phyloP scores from a whole-genome alignment of 495 filamentous ascomycete species.

The Daldinia bambusicola region DNA sequence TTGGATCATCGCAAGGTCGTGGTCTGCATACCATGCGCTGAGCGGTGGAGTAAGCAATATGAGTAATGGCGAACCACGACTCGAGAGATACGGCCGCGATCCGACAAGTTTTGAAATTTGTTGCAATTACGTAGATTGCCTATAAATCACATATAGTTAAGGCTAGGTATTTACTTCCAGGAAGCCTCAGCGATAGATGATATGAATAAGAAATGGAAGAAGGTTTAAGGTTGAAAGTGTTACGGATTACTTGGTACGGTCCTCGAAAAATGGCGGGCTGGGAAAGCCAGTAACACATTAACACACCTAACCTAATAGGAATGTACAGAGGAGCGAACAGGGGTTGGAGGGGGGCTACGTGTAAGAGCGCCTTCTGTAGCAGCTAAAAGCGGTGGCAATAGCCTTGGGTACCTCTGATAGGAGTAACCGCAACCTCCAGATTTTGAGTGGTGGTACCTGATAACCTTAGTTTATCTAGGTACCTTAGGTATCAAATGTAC shows the following conservation, averaged over 20 bases:
- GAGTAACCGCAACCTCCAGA: not conserved
- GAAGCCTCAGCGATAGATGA: not conserved
- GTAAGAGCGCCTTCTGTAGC: slow-evolving; percentile 26
- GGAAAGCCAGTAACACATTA: slow-evolving; percentile 12
- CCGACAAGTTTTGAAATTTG: slow-evolving; percentile 6
- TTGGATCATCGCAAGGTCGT: slow-evolving; percentile 45
- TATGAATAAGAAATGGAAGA: slow-evolving; percentile 7
- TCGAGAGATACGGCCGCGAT: slow-evolving; percentile 29
- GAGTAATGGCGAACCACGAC: slow-evolving; percentile 36
- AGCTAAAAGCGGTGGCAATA: not conserved
- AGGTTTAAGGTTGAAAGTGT: slow-evolving; percentile 7
- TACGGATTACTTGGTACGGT: not conserved
- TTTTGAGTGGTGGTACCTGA: not conserved
- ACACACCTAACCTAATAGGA: slow-evolving; percentile 15
- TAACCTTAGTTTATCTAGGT: not conserved
- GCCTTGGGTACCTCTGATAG: not conserved
- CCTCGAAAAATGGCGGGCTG: slow-evolving; percentile 34
- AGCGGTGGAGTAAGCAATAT: slow-evolving; percentile 38
- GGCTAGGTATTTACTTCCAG: slow-evolving; percentile 10
- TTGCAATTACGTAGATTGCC: slow-evolving; percentile 16
- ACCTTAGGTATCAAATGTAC: no score
- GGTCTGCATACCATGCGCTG: slow-evolving; percentile 39
- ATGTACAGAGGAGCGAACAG: slow-evolving; percentile 5
- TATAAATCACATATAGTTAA: not conserved
- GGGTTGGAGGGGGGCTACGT: slow-evolving; percentile 31